Percentiles rank a stretch among this genome's conserved stretches.
phyloP scores from a whole-genome alignment of 192 early-diverging fungal genomes.

The Tieghemiomyces parasiticus region DNA sequence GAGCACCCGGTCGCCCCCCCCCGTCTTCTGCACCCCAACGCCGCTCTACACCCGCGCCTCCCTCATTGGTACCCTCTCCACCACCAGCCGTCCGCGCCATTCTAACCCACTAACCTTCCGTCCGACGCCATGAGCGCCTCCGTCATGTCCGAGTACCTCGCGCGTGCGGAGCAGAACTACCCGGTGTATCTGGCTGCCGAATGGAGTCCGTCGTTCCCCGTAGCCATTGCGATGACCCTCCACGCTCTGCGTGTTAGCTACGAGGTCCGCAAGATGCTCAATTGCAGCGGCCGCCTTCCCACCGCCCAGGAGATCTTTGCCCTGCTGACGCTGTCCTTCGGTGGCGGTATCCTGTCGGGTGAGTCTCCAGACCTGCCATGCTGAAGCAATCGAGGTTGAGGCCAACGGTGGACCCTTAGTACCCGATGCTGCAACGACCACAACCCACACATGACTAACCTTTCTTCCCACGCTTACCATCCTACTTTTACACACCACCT shows the following conservation, averaged over 20 bases:
- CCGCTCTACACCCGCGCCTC: too few species aligned
- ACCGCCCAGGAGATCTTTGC: conserved; percentile 26
- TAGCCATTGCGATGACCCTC: conserved; percentile 33
- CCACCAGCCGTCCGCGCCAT: too few species aligned
- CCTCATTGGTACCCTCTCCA: too few species aligned
- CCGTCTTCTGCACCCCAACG: too few species aligned
- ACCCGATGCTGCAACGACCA: neutral
- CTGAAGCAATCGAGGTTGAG: neutral
- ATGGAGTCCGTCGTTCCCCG: conserved; percentile 20
- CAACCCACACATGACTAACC: neutral
- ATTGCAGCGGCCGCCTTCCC: conserved; percentile 19
- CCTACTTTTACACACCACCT: neutral
- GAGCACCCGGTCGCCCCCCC: too few species aligned
- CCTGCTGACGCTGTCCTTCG: conserved; percentile 34
- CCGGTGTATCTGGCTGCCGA: neutral
- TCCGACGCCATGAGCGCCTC: too few species aligned
- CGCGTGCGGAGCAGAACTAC: neutral
- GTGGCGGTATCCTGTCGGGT: conserved; percentile 29
- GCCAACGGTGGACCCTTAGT: too few species aligned
- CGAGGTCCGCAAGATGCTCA: conserved; percentile 32
- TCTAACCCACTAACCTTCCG: too few species aligned
- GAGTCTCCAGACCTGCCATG: neutral
- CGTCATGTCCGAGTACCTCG: conserved; percentile 1
- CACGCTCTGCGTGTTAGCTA: conserved; percentile 31
- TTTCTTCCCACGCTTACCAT: neutral